Evolutionary conservation across 495 filamentous ascomycete genomes (phyloP).

Genomic region (Xylaria nigripes): DNA sequence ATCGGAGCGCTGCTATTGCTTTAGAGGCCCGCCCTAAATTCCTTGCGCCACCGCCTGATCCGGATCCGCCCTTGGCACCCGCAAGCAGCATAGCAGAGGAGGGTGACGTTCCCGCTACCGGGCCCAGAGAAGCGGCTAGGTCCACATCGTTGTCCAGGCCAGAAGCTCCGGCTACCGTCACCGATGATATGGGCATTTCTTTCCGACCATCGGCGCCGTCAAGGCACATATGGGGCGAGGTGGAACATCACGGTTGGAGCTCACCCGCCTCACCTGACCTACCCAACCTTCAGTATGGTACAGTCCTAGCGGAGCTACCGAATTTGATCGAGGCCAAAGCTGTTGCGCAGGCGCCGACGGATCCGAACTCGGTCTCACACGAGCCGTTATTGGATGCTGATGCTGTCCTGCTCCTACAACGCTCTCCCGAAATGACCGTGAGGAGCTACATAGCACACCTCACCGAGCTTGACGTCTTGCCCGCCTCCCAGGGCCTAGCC

Average conservation of each 20-base stretch:
- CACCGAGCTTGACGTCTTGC: conserved; percentile 55
- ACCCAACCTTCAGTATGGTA: conserved; percentile 68
- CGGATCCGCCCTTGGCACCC: background rate
- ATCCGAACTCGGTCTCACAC: conserved; percentile 37
- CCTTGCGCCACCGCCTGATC: conserved; percentile 14
- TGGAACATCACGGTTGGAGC: conserved; percentile 85
- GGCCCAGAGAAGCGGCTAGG: conserved; percentile 3
- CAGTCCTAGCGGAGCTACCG: conserved; percentile 78
- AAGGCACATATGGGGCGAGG: conserved; percentile 59
- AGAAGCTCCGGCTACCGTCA: conserved; percentile 17
- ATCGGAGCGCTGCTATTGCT: conserved; percentile 71
- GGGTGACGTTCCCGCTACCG: background rate
- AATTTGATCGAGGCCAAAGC: conserved; percentile 92
- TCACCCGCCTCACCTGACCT: conserved; percentile 65
- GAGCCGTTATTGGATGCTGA: conserved; percentile 44
- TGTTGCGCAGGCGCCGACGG: conserved; percentile 66
- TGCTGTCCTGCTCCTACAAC: conserved; percentile 61
- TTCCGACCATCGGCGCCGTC: conserved; percentile 25
- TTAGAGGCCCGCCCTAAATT: conserved; percentile 67
- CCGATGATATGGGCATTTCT: conserved; percentile 21
- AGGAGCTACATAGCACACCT: conserved; percentile 72
- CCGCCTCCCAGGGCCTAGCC: conserved; percentile 43
- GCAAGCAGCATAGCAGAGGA: conserved; percentile 7
- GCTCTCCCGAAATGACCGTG: conserved; percentile 65
- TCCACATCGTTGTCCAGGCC: conserved; percentile 20